Conservation (phyloP, 108 stramenopile species). For the Cylindrotheca closterium region DNA sequence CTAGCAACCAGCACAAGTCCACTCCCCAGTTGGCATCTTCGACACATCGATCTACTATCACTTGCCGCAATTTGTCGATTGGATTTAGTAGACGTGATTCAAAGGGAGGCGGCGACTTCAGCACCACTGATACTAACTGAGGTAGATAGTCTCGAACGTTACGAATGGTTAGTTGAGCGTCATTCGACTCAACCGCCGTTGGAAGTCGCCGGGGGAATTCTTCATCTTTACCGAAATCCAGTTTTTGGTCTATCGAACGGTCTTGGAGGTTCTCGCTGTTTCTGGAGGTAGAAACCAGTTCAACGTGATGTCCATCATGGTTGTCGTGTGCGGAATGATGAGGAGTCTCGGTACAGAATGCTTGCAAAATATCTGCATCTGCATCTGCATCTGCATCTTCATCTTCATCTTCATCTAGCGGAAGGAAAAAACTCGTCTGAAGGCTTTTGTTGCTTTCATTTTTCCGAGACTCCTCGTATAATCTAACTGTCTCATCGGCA, state of each 20-base stretch:
- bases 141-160: conserved; percentile 72
- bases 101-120: conserved; percentile 72
- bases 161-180: conserved; percentile 36
- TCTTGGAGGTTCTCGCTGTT: conserved; percentile 19
- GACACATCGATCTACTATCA: conserved; percentile 63
- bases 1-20: conserved; percentile 85
- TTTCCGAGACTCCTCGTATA: conserved; percentile 9
- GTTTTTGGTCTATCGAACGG: background rate
- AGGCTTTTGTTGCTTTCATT: background rate
- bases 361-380: conserved; percentile 30
- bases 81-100: conserved; percentile 63
- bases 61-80: conserved; percentile 61
- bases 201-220: background rate
- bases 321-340: background rate
- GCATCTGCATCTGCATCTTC: conserved; percentile 29
- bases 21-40: conserved; percentile 81
- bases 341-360: conserved; percentile 23
- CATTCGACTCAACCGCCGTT: conserved; percentile 21
- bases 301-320: background rate
- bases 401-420: background rate
- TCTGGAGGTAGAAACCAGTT: background rate
- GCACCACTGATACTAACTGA: conserved; percentile 78
- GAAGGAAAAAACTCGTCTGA: background rate
- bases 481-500: conserved; percentile 45
- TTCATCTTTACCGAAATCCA: background rate